phyloP scores from a whole-genome alignment of 805 yeast species.

The Wickerhamomyces chaumierensis region DNA sequence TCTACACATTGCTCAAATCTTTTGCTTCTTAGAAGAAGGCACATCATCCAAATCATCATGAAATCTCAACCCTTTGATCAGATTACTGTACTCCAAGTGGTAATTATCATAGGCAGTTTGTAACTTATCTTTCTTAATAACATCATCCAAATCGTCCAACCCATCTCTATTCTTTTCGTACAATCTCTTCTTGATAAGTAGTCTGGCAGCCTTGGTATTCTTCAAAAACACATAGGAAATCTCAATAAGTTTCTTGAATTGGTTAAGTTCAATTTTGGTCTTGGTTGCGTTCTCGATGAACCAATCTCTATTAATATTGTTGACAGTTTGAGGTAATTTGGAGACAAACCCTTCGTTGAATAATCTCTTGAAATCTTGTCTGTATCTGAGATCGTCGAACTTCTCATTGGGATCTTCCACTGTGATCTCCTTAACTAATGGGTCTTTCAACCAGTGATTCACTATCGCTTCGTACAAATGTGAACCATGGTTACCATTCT shows the following conservation, averaged over 20 bases:
- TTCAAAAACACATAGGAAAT: constrained; percentile 42
- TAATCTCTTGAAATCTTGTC: constrained; percentile 56
- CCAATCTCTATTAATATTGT: constrained; percentile 25
- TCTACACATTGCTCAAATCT: constrained; percentile 3
- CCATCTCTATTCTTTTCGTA: constrained; percentile 76
- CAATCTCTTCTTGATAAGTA: constrained; percentile 63
- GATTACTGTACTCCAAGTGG: constrained; percentile 59
- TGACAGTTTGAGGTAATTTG: constrained; percentile 18
- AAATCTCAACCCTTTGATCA: constrained; percentile 21
- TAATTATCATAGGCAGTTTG: constrained; percentile 64
- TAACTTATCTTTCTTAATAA: constrained; percentile 56
- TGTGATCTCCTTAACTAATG: constrained; percentile 53
- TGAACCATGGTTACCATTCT: constrained; percentile 63
- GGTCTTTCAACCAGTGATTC: constrained; percentile 43
- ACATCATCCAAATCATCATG: constrained; percentile 5
- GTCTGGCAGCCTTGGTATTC: constrained; percentile 27
- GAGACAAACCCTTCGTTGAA: constrained; percentile 22
- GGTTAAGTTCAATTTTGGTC: constrained; percentile 64
- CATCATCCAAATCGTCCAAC: constrained; percentile 49
- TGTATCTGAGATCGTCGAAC: constrained; percentile 84
- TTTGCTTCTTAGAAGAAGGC: constrained; percentile 9
- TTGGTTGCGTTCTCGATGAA: constrained; percentile 23
- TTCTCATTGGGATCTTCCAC: constrained; percentile 92
- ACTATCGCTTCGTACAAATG: constrained; percentile 47
- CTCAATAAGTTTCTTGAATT: constrained; percentile 67